phyloP scores from a whole-genome alignment of 768 basidiomycete species.

The Ramaria rubella region DNA sequence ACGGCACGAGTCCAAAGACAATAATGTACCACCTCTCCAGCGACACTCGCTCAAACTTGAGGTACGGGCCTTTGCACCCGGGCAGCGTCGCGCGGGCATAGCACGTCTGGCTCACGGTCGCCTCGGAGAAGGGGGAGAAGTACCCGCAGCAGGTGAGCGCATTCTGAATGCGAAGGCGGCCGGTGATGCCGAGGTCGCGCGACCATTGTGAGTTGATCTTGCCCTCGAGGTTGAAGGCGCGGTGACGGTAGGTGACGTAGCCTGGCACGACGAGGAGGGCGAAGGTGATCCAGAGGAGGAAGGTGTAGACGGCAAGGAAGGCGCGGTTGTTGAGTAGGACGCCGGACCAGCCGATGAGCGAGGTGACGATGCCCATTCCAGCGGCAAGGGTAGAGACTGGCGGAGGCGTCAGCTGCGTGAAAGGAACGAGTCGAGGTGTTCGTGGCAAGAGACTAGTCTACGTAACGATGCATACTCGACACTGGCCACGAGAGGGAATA shows the following conservation, averaged over 20 bases:
- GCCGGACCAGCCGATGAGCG: conserved; percentile 36
- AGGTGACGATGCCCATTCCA: conserved; percentile 27
- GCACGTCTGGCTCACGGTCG: conserved; percentile 32
- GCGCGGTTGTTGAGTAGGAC: conserved; percentile 38
- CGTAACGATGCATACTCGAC: too few relatives aligned
- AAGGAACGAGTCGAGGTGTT: too few relatives aligned
- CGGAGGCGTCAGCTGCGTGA: not conserved
- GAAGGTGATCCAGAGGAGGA: conserved; percentile 35
- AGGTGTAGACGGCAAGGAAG: conserved; percentile 34
- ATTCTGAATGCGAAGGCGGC: conserved; percentile 33
- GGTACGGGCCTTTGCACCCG: conserved; percentile 33
- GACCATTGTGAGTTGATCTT: conserved; percentile 37
- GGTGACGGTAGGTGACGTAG: conserved; percentile 35
- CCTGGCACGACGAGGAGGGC: conserved; percentile 35
- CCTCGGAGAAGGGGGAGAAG: conserved; percentile 36
- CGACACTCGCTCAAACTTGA: conserved; percentile 26
- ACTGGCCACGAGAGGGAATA: too few relatives aligned
- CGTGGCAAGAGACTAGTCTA: too few relatives aligned
- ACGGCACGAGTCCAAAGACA: conserved; percentile 32
- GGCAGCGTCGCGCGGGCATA: conserved; percentile 33
- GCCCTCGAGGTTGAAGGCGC: conserved; percentile 37
- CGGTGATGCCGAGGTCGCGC: conserved; percentile 26
- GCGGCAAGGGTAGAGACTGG: conserved; percentile 37
- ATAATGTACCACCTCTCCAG: conserved; percentile 32
- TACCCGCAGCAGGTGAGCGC: conserved; percentile 37